Percentiles rank a stretch among this genome's conserved stretches.
Evolutionary conservation across 352 stramenopile species (phyloP).

Genomic region (Peronospora destructor): DNA sequence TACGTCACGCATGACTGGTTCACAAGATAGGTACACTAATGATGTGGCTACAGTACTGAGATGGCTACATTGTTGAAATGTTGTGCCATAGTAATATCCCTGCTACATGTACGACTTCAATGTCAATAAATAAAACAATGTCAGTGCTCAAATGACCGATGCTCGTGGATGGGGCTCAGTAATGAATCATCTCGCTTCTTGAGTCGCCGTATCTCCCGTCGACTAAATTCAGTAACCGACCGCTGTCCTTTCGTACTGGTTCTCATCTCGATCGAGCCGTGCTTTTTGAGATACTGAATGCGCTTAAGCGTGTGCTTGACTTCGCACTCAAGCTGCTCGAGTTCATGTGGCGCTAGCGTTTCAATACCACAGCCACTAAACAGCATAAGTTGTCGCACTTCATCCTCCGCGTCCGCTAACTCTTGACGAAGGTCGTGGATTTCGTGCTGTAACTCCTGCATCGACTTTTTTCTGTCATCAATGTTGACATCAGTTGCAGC

Average conservation of each 20-base stretch:
- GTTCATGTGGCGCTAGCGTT: constrained; percentile 32
- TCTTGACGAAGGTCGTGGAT: constrained; percentile 63
- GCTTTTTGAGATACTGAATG: constrained; percentile 42
- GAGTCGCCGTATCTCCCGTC: constrained; percentile 13
- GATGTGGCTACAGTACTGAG: not conserved
- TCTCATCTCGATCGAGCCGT: constrained; percentile 4
- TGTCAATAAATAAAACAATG: constrained; percentile 7
- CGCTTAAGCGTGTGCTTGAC: constrained; percentile 47
- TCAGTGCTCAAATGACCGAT: constrained; percentile 16
- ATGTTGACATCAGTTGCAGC: not conserved
- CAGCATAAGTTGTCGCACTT: constrained; percentile 69
- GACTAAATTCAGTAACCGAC: constrained; percentile 4
- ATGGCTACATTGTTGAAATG: not conserved
- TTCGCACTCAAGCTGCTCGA: constrained; percentile 50
- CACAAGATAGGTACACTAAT: not conserved
- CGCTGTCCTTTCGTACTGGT: not conserved
- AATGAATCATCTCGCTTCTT: constrained; percentile 18
- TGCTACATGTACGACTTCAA: not conserved
- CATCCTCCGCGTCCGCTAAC: constrained; percentile 63
- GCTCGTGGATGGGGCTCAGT: constrained; percentile 23
- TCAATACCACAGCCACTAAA: constrained; percentile 74
- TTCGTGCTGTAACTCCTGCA: constrained; percentile 46
- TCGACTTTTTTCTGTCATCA: constrained; percentile 4
- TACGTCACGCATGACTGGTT: constrained; percentile 26
- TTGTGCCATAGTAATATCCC: not conserved